Percentiles rank a stretch among this genome's conserved stretches.
These are phyloP conservation scores for Peronospora farinosa DNA, from an alignment of 352 stramenopile genomes.

Conservation along the genomic window DNA sequence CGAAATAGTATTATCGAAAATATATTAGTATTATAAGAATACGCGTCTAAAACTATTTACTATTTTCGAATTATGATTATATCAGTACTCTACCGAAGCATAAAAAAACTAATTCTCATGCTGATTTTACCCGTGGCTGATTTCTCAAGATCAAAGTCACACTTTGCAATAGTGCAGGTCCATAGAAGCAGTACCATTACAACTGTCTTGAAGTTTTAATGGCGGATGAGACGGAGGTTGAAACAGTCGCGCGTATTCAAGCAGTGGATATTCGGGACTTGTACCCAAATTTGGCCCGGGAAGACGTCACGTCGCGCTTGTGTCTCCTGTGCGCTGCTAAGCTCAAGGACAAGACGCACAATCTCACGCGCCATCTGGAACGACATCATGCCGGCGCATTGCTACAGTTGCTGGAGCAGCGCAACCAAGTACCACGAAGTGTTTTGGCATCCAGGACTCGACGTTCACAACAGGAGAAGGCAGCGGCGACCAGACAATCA, in stretches of 20 bases:
- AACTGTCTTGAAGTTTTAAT: not conserved
- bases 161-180: too few relatives aligned
- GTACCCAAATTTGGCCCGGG: conserved; percentile 32
- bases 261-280: conserved; percentile 48
- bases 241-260: conserved; percentile 44
- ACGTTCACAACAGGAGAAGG: conserved; percentile 15
- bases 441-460: conserved; percentile 5
- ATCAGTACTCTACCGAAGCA: too few relatives aligned
- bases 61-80: too few relatives aligned
- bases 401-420: conserved; percentile 47
- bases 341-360: conserved; percentile 64
- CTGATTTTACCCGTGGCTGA: too few relatives aligned
- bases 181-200: too few relatives aligned
- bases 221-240: conserved; percentile 50
- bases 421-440: conserved; percentile 21
- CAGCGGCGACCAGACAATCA: conserved; percentile 6
- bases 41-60: too few relatives aligned
- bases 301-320: conserved; percentile 39
- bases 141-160: too few relatives aligned
- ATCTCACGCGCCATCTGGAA: conserved; percentile 55
- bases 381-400: conserved; percentile 43
- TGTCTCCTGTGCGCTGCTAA: conserved; percentile 40
- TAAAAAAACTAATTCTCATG: too few relatives aligned
- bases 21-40: too few relatives aligned
- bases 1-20: too few relatives aligned